Base-by-base conservation (phyloP, 164 flowering plant genomes). In the Stephania yunnanensis region DNA sequence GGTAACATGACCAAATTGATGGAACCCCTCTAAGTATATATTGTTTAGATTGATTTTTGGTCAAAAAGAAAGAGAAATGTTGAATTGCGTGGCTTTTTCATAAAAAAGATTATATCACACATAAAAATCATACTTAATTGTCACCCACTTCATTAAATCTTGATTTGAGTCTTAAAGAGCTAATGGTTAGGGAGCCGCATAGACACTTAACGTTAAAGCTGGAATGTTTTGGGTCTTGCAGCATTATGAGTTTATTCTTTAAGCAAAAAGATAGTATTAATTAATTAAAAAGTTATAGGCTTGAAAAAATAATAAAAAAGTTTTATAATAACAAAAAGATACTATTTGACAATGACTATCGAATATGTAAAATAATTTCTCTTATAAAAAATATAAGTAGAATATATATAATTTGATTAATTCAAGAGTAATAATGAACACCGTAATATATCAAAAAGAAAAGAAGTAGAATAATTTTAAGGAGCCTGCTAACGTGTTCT, bases 1-100 rank as follows among this genome's bases (percentile, higher is more conserved):
- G 78, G 78, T 76, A 76, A 76, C 78, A 76, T 76, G 74, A 71
- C 67, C 74, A 71, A 71, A 76, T 76, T 71, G 71, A 20, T 71
- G 71, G 15, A 71, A 20, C 48, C 64, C 70, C 53, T 10, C 22
- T 44, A 44, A 61, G 19, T n/a, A 36, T 36, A 36, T 36, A 36
- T 36, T 36, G 1, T 4, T 36, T 22, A 45, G 69, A n/a, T 11
- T 42, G 31, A 42, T 68, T 68, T 74, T 75, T 31, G 70, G 68
- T 69, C 53, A 53, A 75, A 68, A 69, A 25, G 66, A 61, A 61
- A 52, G 19, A 22, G 71, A 45, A 25, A 10, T 46, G 44, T 52
- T 68, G 19, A 58, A 19, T 74, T 55, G 64, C 2, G n/a, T 48
- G 6, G 69, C 52, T 68, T 52, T 71, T 29, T 22, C 66, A 19